Conservation (phyloP, 192 early-diverging fungal genomes). For the Dispira parvispora region DNA sequence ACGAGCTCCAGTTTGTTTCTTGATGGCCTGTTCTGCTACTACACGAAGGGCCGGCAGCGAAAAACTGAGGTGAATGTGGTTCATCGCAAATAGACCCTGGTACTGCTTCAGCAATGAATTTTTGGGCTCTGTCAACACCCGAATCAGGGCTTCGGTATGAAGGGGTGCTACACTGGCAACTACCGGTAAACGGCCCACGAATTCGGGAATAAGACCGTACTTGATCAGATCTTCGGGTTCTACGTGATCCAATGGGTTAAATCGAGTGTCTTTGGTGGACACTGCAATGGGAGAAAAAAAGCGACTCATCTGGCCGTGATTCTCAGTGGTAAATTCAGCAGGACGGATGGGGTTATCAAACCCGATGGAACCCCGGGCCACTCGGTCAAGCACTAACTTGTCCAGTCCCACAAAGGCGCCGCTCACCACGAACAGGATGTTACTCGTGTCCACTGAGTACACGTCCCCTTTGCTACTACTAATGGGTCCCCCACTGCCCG, state of each 20-base stretch:
- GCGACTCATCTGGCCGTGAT: not conserved
- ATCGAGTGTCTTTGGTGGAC: constrained; percentile 8
- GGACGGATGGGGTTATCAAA: constrained; percentile 45
- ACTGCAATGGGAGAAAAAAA: constrained; percentile 10
- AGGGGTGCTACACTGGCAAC: constrained; percentile 58
- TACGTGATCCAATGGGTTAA: constrained; percentile 39
- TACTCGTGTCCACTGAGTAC: constrained; percentile 73
- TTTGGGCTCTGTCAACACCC: constrained; percentile 63
- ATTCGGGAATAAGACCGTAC: constrained; percentile 80
- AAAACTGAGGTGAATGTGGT: constrained; percentile 51
- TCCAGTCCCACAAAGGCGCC: constrained; percentile 83
- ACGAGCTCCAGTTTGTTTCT: constrained; percentile 74
- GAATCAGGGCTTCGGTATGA: constrained; percentile 43
- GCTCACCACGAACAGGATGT: constrained; percentile 79
- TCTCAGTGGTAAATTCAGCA: not conserved
- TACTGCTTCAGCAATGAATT: constrained; percentile 73
- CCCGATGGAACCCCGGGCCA: constrained; percentile 68
- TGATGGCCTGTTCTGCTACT: constrained; percentile 56
- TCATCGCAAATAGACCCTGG: constrained; percentile 49
- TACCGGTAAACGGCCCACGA: constrained; percentile 77
- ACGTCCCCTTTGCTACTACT: constrained; percentile 51
- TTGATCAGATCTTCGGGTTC: constrained; percentile 68
- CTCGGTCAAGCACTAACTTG: constrained; percentile 54
- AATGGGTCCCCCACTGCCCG: not conserved
- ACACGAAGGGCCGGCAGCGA: constrained; percentile 44